phyloP scores from a whole-genome alignment of 2,329 filamentous ascomycete genomes.

The Sporothrix variecibatus region DNA sequence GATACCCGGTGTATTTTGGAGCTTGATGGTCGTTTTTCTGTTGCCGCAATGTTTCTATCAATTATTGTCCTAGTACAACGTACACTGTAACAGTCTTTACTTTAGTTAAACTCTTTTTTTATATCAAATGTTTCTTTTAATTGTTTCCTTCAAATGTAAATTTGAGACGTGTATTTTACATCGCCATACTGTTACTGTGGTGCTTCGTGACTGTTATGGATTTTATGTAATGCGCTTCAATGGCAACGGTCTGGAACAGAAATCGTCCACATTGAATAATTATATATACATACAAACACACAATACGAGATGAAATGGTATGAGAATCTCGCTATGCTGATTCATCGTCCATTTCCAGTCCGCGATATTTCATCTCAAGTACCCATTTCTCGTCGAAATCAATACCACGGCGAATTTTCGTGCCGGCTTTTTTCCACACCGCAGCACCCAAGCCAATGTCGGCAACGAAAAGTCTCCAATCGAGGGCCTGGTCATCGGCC shows the following conservation, averaged over 20 bases:
- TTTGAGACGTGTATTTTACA: too few relatives aligned
- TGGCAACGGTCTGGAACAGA: too few relatives aligned
- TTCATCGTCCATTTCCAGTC: slow-evolving; percentile 17
- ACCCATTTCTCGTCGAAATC: slow-evolving; percentile 90
- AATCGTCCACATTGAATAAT: too few relatives aligned
- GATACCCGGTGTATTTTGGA: not conserved
- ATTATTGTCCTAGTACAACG: not conserved
- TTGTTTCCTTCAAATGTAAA: too few relatives aligned
- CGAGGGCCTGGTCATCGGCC: slow-evolving; percentile 48
- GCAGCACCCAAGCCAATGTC: slow-evolving; percentile 84
- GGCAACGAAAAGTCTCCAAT: slow-evolving; percentile 80
- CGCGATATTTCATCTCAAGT: slow-evolving; percentile 59
- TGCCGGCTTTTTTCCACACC: slow-evolving; percentile 83
- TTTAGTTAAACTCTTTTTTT: not conserved
- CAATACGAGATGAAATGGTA: too few relatives aligned
- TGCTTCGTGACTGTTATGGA: too few relatives aligned
- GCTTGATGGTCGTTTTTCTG: not conserved
- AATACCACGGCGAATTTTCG: slow-evolving; percentile 77
- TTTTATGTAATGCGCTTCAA: too few relatives aligned
- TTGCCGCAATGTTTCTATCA: not conserved
- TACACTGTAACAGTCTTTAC: not conserved
- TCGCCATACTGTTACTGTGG: too few relatives aligned
- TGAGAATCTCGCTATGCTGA: not conserved
- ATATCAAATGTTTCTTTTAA: too few relatives aligned
- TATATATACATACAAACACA: too few relatives aligned